Evolutionary conservation across 202 grass and related monocot species (phyloP).

Genomic region (Panicum hallii): DNA sequence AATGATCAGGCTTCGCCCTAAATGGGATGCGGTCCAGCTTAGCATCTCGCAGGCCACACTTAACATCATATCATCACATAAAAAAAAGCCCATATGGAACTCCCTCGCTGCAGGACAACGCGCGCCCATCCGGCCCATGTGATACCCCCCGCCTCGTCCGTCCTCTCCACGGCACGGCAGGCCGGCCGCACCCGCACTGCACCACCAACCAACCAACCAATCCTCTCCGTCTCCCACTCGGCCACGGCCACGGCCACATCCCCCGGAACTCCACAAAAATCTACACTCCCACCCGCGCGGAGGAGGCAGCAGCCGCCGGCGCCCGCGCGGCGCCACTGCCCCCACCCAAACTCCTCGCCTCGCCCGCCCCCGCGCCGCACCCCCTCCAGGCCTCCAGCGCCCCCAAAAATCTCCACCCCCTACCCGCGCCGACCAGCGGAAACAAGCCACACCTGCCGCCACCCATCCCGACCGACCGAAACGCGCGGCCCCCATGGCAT

Average conservation of each 20-base stretch:
- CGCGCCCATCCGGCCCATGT: conserved; percentile 14
- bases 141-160: not conserved
- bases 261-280: conserved; percentile 49
- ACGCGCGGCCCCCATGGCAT: conserved; percentile 38
- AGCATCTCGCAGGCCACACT: too few relatives aligned
- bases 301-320: conserved; percentile 24
- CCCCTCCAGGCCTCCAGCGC: not conserved
- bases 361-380: not conserved
- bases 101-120: too few relatives aligned
- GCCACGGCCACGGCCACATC: conserved; percentile 43
- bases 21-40: too few relatives aligned
- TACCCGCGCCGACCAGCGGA: not conserved
- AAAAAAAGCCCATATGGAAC: too few relatives aligned
- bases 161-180: not conserved
- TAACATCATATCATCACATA: too few relatives aligned
- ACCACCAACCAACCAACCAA: conserved; percentile 31
- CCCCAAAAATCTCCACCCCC: conserved; percentile 19
- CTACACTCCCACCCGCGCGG: conserved; percentile 28
- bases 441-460: not conserved
- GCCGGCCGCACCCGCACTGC: not conserved
- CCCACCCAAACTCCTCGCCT: not conserved
- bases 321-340: conserved; percentile 32
- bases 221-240: conserved; percentile 38
- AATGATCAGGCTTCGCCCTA: too few relatives aligned
- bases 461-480: not conserved